Percentiles rank a stretch among this genome's conserved stretches.
phyloP scores from a whole-genome alignment of 1,284 basidiomycete species.

The Meripilus lineatus region DNA sequence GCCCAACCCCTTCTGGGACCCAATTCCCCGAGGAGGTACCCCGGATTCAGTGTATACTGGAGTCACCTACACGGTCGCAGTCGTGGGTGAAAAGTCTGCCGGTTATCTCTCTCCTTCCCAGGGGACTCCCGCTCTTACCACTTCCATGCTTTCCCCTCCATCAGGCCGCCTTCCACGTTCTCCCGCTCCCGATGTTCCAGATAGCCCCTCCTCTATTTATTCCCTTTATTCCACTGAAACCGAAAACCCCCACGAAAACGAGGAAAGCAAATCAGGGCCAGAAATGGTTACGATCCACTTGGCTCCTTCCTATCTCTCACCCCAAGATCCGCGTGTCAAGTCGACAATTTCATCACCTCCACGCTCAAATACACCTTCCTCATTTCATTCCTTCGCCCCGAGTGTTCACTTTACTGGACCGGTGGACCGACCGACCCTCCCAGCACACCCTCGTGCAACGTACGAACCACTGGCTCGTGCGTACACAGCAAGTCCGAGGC shows the following conservation, averaged over 20 bases:
- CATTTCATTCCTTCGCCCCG: slow-evolving; percentile 23
- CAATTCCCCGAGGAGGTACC: slow-evolving; percentile 15
- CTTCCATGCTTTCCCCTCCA: not conserved
- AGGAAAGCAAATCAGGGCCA: not conserved
- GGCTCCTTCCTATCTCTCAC: not conserved
- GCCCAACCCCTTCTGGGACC: slow-evolving; percentile 20
- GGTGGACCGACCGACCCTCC: slow-evolving; percentile 8
- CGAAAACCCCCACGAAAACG: not conserved
- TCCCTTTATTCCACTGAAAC: not conserved
- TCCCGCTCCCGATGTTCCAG: not conserved
- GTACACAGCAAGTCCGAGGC: slow-evolving; percentile 15
- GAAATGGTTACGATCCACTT: no score
- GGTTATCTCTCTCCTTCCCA: no score
- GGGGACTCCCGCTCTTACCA: not conserved
- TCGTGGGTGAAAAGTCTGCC: no score
- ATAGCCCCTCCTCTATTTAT: slow-evolving; percentile 5
- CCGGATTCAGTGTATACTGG: slow-evolving; percentile 16
- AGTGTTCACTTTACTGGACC: slow-evolving; percentile 17
- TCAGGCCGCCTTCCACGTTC: not conserved
- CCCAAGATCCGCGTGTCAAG: not conserved
- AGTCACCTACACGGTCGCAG: no score
- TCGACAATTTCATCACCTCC: slow-evolving; percentile 9
- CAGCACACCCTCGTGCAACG: slow-evolving; percentile 11
- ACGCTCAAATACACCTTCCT: slow-evolving; percentile 18
- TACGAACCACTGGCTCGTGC: slow-evolving; percentile 17